Base-by-base conservation (phyloP, 768 basidiomycete genomes). In the Boletus sp. region DNA sequence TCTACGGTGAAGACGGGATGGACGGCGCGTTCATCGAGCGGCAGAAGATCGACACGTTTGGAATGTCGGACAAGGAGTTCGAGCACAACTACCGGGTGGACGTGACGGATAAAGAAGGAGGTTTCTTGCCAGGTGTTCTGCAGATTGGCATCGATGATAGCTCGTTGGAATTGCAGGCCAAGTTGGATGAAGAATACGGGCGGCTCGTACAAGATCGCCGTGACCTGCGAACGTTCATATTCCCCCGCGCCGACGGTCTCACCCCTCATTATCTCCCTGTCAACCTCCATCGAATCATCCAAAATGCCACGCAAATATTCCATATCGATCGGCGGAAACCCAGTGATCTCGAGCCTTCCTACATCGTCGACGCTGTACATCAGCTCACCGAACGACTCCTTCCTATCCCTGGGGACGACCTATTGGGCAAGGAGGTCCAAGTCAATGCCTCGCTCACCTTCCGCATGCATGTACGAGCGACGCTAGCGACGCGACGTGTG, bases 1-100 rank as follows among this genome's bases (percentile, higher is more conserved):
- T 93, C 24, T 99, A 99, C 62, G 97, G 97, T 32, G 97, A 99
- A 70, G 97, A 99, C 67, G 97, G 97, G 42, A 98, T 98, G 91
- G 97, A 99, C 68, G 97, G 92, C 57, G 93, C 94, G 0, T 95
- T 87, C 73, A 97, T 99, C 70, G 97, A 99, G 77, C 90, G 89
- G 61, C 97, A 99, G 75, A 88, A 83, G 51, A 87, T 98, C 52
- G 93, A 96, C 63, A 93, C 92, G 0, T 94, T 93, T 62, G 87
- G 83, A 24, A 77, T 97, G 57, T 90, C 82, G 63, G 74, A 97
- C 72, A 79, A 78, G 60, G 85, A 90, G 54, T 98, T 98, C 74
- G 89, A 94, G 70, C 87, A 89, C 71, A 85, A 87, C 60, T 99
- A 94, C 71, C 88, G 91, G n/a, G 93, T 99, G 45, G 97, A 98